phyloP scores from a whole-genome alignment of 2,329 filamentous ascomycete genomes.

The Paramyrothecium sp. region DNA sequence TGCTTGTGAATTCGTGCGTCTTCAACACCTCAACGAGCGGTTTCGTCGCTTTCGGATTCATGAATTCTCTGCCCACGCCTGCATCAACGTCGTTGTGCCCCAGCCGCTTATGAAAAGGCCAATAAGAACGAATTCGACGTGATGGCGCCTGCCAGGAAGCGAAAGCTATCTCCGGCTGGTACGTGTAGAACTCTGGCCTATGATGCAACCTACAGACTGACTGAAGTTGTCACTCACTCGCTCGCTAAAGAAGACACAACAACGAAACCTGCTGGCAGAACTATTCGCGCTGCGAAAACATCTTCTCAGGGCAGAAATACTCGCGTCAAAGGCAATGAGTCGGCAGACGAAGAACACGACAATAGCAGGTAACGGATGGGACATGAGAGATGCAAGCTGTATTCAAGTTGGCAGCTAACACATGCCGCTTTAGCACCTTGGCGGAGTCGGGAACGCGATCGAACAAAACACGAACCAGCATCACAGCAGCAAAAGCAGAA shows the following conservation, averaged over 20 bases:
- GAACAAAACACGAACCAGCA: slow-evolving; percentile 10
- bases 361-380: not conserved
- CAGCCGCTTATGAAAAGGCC: too few relatives aligned
- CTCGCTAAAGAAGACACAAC: not conserved
- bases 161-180: slow-evolving; percentile 20
- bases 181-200: not conserved
- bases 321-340: not conserved
- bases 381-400: too few relatives aligned
- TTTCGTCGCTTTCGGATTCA: too few relatives aligned
- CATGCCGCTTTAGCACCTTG: not conserved
- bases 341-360: not conserved
- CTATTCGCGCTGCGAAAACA: not conserved
- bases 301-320: not conserved
- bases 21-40: too few relatives aligned
- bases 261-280: not conserved
- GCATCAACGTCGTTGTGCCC: too few relatives aligned
- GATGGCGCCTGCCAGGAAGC: slow-evolving; percentile 27
- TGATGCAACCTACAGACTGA: too few relatives aligned
- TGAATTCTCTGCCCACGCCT: too few relatives aligned
- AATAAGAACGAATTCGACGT: not conserved
- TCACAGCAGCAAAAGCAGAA: slow-evolving; percentile 15
- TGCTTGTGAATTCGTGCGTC: too few relatives aligned
- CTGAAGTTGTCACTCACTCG: too few relatives aligned
- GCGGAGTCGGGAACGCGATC: not conserved
- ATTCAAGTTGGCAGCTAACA: too few relatives aligned